phyloP scores from a whole-genome alignment of 139 green algal species.

The Astrephomene gubernaculifera region DNA sequence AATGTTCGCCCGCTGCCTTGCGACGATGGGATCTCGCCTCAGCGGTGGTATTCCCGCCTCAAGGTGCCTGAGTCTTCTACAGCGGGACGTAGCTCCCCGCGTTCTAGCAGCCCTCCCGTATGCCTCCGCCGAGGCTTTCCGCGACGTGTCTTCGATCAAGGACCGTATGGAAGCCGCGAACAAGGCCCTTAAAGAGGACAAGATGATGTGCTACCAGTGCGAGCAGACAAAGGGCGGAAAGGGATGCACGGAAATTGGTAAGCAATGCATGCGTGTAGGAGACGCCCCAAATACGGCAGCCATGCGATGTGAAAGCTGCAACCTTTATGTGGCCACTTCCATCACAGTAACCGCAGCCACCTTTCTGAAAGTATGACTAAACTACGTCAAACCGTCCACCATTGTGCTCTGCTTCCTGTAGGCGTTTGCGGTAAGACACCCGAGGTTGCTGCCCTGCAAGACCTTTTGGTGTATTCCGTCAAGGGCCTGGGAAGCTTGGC shows the following conservation, averaged over 20 bases:
- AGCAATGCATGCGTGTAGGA: too few species aligned
- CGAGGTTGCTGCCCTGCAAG: constrained; percentile 69
- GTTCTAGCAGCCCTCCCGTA: neutral
- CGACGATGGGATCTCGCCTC: neutral
- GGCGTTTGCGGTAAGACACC: constrained; percentile 82
- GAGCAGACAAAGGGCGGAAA: constrained; percentile 72
- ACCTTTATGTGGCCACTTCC: too few species aligned
- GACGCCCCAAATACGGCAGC: too few species aligned
- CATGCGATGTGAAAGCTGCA: too few species aligned
- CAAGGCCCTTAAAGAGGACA: constrained; percentile 11
- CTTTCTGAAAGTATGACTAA: too few species aligned
- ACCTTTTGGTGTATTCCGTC: constrained; percentile 68
- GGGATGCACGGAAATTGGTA: constrained; percentile 69
- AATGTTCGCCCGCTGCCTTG: constrained; percentile 11
- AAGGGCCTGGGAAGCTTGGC: constrained; percentile 41
- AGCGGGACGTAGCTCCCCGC: neutral
- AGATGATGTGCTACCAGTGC: constrained; percentile 60
- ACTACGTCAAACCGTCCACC: too few species aligned
- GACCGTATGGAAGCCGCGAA: constrained; percentile 8
- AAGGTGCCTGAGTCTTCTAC: neutral
- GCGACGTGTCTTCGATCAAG: neutral
- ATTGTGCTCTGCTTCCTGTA: too few species aligned
- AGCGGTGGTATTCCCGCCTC: neutral
- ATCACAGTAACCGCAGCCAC: too few species aligned
- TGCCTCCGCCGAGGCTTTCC: neutral